A percentile compares a stretch with the other conserved stretches of the same genome.
These are phyloP conservation scores for Eragrostis tef DNA, from an alignment of 202 grass and related monocot genomes.

Conservation along the genomic window DNA sequence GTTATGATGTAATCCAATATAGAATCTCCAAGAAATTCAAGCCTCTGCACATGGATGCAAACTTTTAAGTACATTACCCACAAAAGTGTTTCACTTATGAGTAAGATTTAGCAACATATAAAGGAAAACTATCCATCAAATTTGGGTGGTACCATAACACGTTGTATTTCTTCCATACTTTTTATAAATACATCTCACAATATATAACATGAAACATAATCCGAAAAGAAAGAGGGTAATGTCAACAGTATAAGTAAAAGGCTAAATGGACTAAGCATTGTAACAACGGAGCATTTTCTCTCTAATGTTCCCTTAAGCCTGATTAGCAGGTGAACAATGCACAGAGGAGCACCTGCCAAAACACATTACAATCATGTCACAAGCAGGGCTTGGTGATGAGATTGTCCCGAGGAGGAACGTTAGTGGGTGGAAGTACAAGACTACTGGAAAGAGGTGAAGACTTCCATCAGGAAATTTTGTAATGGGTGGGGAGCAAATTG, in stretches of 20 bases:
- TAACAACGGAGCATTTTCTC: too few species aligned
- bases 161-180: not conserved
- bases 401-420: too few species aligned
- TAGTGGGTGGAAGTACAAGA: too few species aligned
- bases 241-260: not conserved
- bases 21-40: constrained; percentile 81
- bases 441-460: too few species aligned
- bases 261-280: too few species aligned
- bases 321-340: too few species aligned
- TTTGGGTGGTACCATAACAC: not conserved
- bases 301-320: too few species aligned
- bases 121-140: not conserved
- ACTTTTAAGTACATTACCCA: constrained; percentile 18
- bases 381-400: too few species aligned
- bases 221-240: not conserved
- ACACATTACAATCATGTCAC: too few species aligned
- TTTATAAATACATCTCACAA: not conserved
- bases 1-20: constrained; percentile 70
- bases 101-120: not conserved
- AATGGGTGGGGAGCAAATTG: too few species aligned
- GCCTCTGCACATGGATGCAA: constrained; percentile 51
- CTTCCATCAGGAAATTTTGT: too few species aligned
- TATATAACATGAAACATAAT: not conserved
- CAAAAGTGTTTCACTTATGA: not conserved
- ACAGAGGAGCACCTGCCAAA: too few species aligned